phyloP scores from a whole-genome alignment of 108 stramenopile species.

The Cylindrotheca fusiformis region DNA sequence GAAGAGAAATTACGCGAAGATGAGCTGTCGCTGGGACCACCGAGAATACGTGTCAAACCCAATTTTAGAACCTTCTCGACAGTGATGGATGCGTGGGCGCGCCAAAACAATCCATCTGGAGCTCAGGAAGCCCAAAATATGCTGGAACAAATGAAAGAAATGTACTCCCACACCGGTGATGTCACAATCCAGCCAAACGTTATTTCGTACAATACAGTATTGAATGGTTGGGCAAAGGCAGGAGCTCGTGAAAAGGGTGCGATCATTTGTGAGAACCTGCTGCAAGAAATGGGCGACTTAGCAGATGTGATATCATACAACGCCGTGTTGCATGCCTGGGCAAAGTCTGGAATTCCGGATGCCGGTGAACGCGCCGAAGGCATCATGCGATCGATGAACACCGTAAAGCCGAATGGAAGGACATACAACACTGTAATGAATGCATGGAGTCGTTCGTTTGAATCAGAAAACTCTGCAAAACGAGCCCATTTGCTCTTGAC shows the following conservation, averaged over 20 bases:
- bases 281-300: constrained; percentile 29
- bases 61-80: constrained; percentile 31
- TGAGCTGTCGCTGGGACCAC: neutral
- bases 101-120: constrained; percentile 30
- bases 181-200: constrained; percentile 19
- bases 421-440: constrained; percentile 26
- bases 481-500: neutral
- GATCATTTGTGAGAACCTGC: constrained; percentile 25
- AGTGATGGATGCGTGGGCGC: constrained; percentile 57
- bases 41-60: constrained; percentile 6
- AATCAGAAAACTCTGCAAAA: neutral
- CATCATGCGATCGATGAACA: constrained; percentile 41
- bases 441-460: constrained; percentile 23
- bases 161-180: constrained; percentile 1
- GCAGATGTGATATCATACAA: constrained; percentile 36
- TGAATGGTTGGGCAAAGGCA: constrained; percentile 42
- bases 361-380: constrained; percentile 36
- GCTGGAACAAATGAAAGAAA: constrained; percentile 26
- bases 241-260: constrained; percentile 11
- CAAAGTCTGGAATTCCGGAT: constrained; percentile 33
- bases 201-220: constrained; percentile 48
- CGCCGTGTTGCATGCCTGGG: constrained; percentile 43
- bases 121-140: constrained; percentile 38
- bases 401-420: constrained; percentile 9
- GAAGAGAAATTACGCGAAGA: neutral